Evolutionary conservation across 2,329 filamentous ascomycete genomes (phyloP), one percentile per base, ranked within the genome.

Genomic region (Arthroderma uncinatum): DNA sequence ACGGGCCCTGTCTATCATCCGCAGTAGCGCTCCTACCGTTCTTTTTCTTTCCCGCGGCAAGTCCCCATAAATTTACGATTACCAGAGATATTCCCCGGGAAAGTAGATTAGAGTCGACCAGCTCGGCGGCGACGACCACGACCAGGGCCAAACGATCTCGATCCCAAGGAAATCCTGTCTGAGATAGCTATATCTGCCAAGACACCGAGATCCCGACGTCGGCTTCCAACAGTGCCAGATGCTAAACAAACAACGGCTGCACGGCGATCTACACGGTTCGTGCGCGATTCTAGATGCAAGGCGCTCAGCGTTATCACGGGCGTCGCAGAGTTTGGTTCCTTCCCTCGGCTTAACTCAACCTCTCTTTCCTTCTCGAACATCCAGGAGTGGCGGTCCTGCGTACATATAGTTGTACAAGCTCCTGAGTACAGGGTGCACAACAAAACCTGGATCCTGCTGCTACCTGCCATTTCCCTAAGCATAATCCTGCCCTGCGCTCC

Each of bases 1-100:
- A 50, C 47, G 47, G 47, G 47, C 47, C 47, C 47, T 50, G 47
- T 50, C 47, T 50, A 50, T 50, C 47, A 50, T 50, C 47, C 47
- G 47, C 47, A 30, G 47, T 30, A 25, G 47, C 47, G 47, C 47
- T 50, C 47, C 47, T 50, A 50, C 47, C 23, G 47, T 50, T 50
- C 47, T 50, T 34, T 50, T 50, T 14, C 47, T 50, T 50, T 50
- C 47, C 47, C 47, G 47, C 47, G 47, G 47, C 47, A 50, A 50
- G 19, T 50, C 47, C 47, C 47, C 47, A 50, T 50, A 50, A 50
- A 50, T 33, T 50, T 33, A 9, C 14, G n/a, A 50, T 28, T 7
- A 30, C 47, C 28, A 50, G 14, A 50, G 25, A 33, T 50, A 50
- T 50, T 50, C 23, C n/a, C 14, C 47, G 47, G 47, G 28, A 50